Evolutionary conservation across 345 rosid species (phyloP).

Genomic region (Melaleuca alternifolia): DNA sequence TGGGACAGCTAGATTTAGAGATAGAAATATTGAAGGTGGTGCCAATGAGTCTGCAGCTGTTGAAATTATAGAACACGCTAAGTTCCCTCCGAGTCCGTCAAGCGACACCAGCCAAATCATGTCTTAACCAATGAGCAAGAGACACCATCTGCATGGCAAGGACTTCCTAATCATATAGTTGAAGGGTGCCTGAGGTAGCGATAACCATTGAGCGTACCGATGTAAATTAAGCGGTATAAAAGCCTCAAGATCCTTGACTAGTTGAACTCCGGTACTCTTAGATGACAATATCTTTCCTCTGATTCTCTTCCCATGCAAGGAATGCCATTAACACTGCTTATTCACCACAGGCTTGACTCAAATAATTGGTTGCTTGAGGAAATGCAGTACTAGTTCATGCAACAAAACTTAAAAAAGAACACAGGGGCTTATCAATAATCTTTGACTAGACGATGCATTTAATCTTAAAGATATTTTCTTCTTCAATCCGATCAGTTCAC

Average conservation of each 20-base stretch:
- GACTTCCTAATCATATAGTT: not conserved
- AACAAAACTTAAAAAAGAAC: not conserved
- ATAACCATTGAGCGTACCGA: not conserved
- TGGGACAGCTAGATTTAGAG: not conserved
- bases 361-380: not conserved
- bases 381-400: not conserved
- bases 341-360: not conserved
- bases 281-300: not conserved
- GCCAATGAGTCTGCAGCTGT: not conserved
- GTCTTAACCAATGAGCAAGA: not conserved
- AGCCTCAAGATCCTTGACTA: not conserved
- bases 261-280: not conserved
- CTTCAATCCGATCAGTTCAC: not conserved
- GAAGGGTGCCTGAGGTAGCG: not conserved
- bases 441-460: not conserved
- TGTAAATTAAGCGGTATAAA: not conserved
- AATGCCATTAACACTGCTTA: not conserved
- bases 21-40: not conserved
- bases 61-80: not conserved
- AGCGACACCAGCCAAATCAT: not conserved
- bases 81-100: not conserved
- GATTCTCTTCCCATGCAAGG: not conserved
- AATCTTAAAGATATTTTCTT: not conserved
- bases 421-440: not conserved
- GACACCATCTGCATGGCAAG: not conserved